A percentile compares a stretch with the other conserved stretches of the same genome.
Evolutionary conservation across 1,284 basidiomycete genomes (phyloP).

Genomic region (Psilocybe mexicana): DNA sequence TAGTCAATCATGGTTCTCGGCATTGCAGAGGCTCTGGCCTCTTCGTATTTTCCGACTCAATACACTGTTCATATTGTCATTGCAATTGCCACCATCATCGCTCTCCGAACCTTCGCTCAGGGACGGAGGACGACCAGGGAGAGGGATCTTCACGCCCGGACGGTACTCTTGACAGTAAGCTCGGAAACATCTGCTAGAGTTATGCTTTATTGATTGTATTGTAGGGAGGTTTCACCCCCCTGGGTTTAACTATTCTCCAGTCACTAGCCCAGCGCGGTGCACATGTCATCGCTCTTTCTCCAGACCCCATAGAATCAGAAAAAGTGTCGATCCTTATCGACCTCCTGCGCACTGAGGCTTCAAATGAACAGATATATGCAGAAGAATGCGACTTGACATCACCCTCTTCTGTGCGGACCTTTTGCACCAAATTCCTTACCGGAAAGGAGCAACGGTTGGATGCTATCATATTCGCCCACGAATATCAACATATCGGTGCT

Average conservation of each 20-base stretch:
- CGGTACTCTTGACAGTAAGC: conserved; percentile 68
- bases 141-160: conserved; percentile 68
- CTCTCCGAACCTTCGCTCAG: conserved; percentile 60
- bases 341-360: conserved; percentile 63
- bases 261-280: conserved; percentile 69
- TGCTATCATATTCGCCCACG: conserved; percentile 71
- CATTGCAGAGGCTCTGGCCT: conserved; percentile 32
- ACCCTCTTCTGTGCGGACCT: conserved; percentile 61
- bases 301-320: conserved; percentile 55
- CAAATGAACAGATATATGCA: conserved; percentile 72
- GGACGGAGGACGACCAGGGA: conserved; percentile 69
- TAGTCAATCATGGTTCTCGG: conserved; percentile 38
- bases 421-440: conserved; percentile 65
- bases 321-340: conserved; percentile 58
- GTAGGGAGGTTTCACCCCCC: conserved; percentile 72
- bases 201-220: background rate
- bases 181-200: background rate
- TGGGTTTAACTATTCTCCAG: conserved; percentile 67
- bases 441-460: conserved; percentile 68
- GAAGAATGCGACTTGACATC: conserved; percentile 72
- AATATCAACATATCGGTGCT: conserved; percentile 65
- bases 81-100: conserved; percentile 42
- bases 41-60: conserved; percentile 37
- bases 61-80: conserved; percentile 48
- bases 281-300: conserved; percentile 70